Conservation (phyloP, 1,284 basidiomycete genomes). For the Rhodotorula sp. region DNA sequence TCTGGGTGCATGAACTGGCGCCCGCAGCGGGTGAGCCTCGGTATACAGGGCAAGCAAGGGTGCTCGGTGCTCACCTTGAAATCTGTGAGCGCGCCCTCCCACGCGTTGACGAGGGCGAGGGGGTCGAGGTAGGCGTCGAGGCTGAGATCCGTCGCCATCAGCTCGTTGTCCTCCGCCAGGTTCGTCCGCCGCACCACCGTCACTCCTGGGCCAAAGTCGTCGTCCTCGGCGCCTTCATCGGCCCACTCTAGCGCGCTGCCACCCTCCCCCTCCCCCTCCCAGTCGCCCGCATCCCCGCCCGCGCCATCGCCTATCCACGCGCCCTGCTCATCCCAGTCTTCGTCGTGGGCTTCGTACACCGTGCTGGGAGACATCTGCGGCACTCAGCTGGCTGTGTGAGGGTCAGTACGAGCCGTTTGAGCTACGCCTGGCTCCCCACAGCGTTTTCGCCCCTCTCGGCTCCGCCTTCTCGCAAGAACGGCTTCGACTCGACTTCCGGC, state of each 20-base stretch:
- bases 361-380: too few species aligned
- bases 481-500: too few species aligned
- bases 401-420: too few species aligned
- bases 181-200: neutral
- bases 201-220: slow-evolving; percentile 9
- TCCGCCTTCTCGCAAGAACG: too few species aligned
- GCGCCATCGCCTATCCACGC: neutral
- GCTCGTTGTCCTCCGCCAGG: neutral
- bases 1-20: slow-evolving; percentile 20
- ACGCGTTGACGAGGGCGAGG: slow-evolving; percentile 32
- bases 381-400: too few species aligned
- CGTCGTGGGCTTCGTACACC: neutral
- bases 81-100: slow-evolving; percentile 32
- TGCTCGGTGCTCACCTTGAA: slow-evolving; percentile 24
- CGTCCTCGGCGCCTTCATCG: neutral
- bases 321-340: neutral
- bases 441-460: too few species aligned
- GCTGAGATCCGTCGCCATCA: slow-evolving; percentile 11
- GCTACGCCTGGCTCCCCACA: too few species aligned
- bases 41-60: fast-evolving
- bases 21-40: neutral
- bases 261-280: neutral
- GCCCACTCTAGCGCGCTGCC: neutral
- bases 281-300: slow-evolving; percentile 1
- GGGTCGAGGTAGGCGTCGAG: slow-evolving; percentile 27